Evolutionary conservation across 371 early-diverging fungal species (phyloP), one percentile per base, ranked within the genome.

Genomic region (Ordospora colligata): DNA sequence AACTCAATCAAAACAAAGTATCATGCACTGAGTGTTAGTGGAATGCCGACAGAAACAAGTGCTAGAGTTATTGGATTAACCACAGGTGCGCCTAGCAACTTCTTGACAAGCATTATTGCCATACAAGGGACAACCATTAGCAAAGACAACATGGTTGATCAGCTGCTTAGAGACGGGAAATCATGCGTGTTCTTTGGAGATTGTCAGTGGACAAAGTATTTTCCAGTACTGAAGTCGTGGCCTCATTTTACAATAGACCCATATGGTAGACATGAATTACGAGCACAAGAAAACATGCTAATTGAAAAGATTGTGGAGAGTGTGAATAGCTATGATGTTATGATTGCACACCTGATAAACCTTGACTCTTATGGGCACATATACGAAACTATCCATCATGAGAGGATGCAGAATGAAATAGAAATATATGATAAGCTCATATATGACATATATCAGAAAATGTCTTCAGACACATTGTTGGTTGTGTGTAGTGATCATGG

Each of bases 401-500:
- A 88, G 2, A 88, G 89, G 21, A 94, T 95, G 90, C 87, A 87
- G 10, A 80, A 78, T 22, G 93, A 94, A 80, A 85, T 94, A 40
- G 75, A 72, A 0, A 89, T 94, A 80, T 90, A 93, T 88, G 89
- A 96, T 83, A 75, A 78, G 6, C 87, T 92, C 22, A 82, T 96
- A 14, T 84, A 87, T 43, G 81, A 87, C 0, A 80, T 93, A 1
- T 83, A 91, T 25, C 76, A 85, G 0, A 81, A 84, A 17, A 84
- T 95, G n/a, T 90, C 90, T 70, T 84, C 91, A 6, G 90, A 93
- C 14, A 92, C 96, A 0, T 77, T 93, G 7, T 85, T 96, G 10
- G 86, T 93, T 11, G 89, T 96, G n/a, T 88, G 94, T 84, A 96
- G 96, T 21, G 98, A 98, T 83, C 98, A 98, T 79, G 98, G 98